Percentiles rank a stretch among this genome's conserved stretches.
These are phyloP conservation scores for Pestalotiopsis sp. DNA, from an alignment of 2,329 filamentous ascomycete species.

Conservation along the genomic window DNA sequence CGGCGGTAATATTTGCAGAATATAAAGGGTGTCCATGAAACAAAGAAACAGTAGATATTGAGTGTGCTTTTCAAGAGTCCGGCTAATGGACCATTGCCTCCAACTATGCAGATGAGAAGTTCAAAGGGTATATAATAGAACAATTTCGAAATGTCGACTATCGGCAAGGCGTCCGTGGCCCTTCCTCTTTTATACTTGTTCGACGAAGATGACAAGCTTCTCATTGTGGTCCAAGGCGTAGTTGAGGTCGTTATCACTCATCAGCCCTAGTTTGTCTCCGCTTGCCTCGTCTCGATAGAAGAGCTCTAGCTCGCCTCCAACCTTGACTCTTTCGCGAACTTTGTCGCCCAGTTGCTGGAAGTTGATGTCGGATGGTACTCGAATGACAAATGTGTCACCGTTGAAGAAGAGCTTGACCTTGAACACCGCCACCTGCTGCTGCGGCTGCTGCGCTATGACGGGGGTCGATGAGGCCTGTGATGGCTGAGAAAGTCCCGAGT, in stretches of 20 bases:
- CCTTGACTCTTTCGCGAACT: slow-evolving; percentile 80
- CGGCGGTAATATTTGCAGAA: neutral
- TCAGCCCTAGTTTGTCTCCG: slow-evolving; percentile 72
- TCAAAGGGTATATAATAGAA: slow-evolving; percentile 17
- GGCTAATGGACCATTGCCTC: slow-evolving; percentile 3
- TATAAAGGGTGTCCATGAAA: neutral
- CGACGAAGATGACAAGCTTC: slow-evolving; percentile 80
- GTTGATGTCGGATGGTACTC: slow-evolving; percentile 79
- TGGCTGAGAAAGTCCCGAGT: slow-evolving; percentile 52
- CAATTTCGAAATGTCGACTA: slow-evolving; percentile 1
- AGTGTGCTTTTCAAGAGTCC: slow-evolving; percentile 5
- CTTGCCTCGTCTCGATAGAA: slow-evolving; percentile 86
- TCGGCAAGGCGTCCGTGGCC: neutral
- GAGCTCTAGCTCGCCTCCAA: slow-evolving; percentile 69
- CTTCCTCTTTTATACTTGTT: slow-evolving; percentile 43
- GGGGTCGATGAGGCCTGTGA: slow-evolving; percentile 60
- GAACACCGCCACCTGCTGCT: slow-evolving; percentile 59
- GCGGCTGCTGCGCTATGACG: slow-evolving; percentile 37
- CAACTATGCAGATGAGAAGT: neutral
- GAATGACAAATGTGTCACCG: slow-evolving; percentile 88
- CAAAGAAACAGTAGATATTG: neutral
- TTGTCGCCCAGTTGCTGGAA: slow-evolving; percentile 81
- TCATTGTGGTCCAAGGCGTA: slow-evolving; percentile 81
- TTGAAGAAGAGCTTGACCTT: slow-evolving; percentile 97
- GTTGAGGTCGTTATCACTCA: slow-evolving; percentile 81